Base-by-base conservation (phyloP, 2,329 filamentous ascomycete genomes). In the Colletotrichum camelliae region DNA sequence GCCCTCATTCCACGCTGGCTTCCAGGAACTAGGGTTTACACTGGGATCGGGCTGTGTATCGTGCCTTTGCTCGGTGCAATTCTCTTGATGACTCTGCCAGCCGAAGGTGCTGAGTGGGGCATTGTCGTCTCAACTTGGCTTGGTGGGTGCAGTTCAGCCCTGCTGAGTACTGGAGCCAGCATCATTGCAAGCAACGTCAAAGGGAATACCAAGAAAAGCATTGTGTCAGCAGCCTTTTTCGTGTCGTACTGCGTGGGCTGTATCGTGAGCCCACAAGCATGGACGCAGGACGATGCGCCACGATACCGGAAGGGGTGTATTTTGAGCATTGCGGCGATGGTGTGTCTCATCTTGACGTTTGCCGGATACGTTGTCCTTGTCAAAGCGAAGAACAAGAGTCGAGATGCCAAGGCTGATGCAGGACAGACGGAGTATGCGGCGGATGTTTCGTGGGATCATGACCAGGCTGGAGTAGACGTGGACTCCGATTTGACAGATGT, bases 161-260 rank as follows among this genome's bases (percentile, higher is more conserved):
- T 77, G 48, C 18, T 81, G 6, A 78, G 79, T 43, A 70, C 75
- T 6, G 75, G 73, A n/a, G 77, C 73, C 2, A 74, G 76, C 15
- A 74, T 82, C 27, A 74, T 81, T 29, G 80, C 80, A 27, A 31
- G 24, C 43, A 82, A 82, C 37, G 75, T 82, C 35, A 81, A 81
- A 58, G 81, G 81, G 3, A 82, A 80, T 62, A 83, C 81, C 2
- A 83, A 82, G 72, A 80, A 80, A 65, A 75, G 76, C 13, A 73
- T 79, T 7, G 80, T 81, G 8, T 80, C 72, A 48, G 77, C 77
- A 18, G 72, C 74, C 0, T 82, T 81, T 74, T 82, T 82, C 62
- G 75, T 82, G 52, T 73, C 74, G 8, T 81, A 81, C 27, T 79
- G 79, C 18, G 71, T 77, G 13, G 81, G 79, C 2, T 79, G 77